Evolutionary conservation across 345 rosid species (phyloP).

Genomic region (Murraya koenigii): DNA sequence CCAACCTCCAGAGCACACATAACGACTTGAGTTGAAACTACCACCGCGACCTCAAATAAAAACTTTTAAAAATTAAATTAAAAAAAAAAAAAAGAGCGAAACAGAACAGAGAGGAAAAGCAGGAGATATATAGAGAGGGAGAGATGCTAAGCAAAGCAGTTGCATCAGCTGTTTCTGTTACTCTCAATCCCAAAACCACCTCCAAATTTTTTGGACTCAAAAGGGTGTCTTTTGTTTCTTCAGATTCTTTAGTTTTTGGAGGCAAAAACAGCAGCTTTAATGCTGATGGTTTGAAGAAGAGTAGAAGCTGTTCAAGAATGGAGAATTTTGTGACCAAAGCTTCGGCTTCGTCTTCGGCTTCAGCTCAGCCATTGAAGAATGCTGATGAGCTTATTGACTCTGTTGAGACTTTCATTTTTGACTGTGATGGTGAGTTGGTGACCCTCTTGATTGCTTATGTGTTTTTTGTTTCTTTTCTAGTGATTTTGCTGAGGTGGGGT

Average conservation of each 20-base stretch:
- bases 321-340: conserved; percentile 35
- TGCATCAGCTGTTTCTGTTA: conserved; percentile 28
- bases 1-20: neutral
- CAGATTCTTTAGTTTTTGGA: conserved; percentile 7
- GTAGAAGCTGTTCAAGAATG: conserved; percentile 31
- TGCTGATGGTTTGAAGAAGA: conserved; percentile 1
- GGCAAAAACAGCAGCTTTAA: conserved; percentile 10
- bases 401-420: conserved; percentile 91
- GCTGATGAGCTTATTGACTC: conserved; percentile 84
- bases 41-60: conserved; percentile 1
- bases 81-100: neutral
- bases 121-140: neutral
- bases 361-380: conserved; percentile 69
- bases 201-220: conserved; percentile 20
- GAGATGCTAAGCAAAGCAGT: conserved; percentile 48
- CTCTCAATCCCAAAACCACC: conserved; percentile 9
- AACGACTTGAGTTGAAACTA: conserved; percentile 28
- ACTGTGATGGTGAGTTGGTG: conserved; percentile 93
- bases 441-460: neutral
- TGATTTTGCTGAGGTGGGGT: neutral
- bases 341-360: conserved; percentile 36
- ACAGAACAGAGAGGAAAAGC: neutral
- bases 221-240: conserved; percentile 21
- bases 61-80: neutral
- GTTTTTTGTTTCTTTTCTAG: neutral